These are phyloP conservation scores for Moricandia moricandioides DNA, from an alignment of 345 rosid genomes.

Conservation along the genomic window DNA sequence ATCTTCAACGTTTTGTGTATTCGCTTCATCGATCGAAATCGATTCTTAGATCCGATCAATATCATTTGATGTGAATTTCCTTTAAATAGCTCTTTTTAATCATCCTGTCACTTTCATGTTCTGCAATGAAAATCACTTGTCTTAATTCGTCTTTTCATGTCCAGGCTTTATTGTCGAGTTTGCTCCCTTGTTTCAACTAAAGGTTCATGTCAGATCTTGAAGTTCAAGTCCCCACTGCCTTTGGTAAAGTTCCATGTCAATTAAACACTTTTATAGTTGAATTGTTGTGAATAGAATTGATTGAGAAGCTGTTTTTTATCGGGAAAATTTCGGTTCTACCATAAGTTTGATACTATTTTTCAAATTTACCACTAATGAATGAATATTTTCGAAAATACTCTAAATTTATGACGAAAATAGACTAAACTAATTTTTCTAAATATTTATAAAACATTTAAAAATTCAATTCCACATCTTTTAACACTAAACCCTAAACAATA, in stretches of 20 bases:
- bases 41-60: not conserved
- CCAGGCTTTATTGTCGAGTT: constrained; percentile 4
- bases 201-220: constrained; percentile 53
- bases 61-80: too few relatives aligned
- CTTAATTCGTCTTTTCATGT: not conserved
- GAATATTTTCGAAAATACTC: too few relatives aligned
- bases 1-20: not conserved
- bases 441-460: too few relatives aligned
- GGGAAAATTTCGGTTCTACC: too few relatives aligned
- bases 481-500: too few relatives aligned
- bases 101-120: not conserved
- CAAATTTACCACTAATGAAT: too few relatives aligned
- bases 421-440: too few relatives aligned
- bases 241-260: constrained; percentile 28
- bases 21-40: not conserved
- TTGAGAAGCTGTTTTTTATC: too few relatives aligned
- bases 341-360: too few relatives aligned
- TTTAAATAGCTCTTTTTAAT: too few relatives aligned
- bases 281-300: not conserved
- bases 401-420: too few relatives aligned
- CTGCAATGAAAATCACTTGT: not conserved
- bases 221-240: constrained; percentile 42
- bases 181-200: constrained; percentile 27
- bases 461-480: too few relatives aligned
- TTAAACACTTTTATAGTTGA: not conserved